phyloP scores from a whole-genome alignment of 139 green algal species.

The Chlorella sp. region DNA sequence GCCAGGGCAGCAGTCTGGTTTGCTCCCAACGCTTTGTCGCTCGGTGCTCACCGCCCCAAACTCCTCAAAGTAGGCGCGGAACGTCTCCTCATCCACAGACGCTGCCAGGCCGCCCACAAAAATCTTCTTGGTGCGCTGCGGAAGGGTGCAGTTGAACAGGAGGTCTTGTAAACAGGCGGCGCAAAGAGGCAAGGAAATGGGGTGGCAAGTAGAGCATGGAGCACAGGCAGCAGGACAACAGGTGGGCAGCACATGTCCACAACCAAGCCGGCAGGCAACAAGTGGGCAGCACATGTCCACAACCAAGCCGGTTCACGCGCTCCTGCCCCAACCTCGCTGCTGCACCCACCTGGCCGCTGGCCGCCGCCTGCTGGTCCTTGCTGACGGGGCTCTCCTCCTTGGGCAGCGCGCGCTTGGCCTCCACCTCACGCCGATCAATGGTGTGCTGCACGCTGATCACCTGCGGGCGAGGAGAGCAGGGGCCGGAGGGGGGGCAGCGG shows the following conservation, averaged over 20 bases:
- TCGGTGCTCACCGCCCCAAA: conserved; percentile 78
- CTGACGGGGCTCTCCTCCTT: conserved; percentile 84
- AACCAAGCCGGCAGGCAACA: no score
- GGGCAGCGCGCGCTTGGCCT: conserved; percentile 95
- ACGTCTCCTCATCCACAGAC: conserved; percentile 83
- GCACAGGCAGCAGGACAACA: no score
- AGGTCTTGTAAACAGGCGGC: no score
- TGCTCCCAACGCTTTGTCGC: no score
- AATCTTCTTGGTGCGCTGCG: conserved; percentile 87
- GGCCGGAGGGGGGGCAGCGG: not conserved
- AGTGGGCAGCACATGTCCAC: no score
- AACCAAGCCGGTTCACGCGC: no score
- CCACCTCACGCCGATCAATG: conserved; percentile 96
- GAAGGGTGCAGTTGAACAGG: no score
- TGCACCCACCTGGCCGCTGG: not conserved
- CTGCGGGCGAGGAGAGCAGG: not conserved
- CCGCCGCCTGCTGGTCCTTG: conserved; percentile 54
- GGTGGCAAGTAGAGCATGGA: no score
- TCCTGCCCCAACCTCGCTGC: no score
- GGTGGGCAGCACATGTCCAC: no score
- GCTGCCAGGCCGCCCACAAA: conserved; percentile 96
- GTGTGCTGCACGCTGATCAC: conserved; percentile 80
- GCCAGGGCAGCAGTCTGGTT: no score
- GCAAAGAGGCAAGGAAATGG: no score
- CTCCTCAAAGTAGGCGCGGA: conserved; percentile 87